Conservation (phyloP, 1,284 basidiomycete genomes). For the Sporisorium iseilematis-ciliati region DNA sequence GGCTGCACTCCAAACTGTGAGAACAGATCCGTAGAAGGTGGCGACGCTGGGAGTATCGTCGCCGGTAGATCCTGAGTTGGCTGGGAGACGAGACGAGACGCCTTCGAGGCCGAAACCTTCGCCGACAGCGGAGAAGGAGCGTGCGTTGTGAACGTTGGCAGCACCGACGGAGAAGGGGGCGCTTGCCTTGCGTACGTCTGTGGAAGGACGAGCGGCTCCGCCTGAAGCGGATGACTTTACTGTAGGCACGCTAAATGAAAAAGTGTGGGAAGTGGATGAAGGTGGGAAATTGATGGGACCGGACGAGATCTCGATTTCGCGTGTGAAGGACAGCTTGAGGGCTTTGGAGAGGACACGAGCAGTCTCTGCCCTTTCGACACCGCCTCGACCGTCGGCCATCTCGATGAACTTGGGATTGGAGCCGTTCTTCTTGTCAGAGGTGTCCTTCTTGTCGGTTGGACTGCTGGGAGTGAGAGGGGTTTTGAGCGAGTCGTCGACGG, state of each 20-base stretch:
- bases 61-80: slow-evolving; percentile 55
- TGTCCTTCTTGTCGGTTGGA: slow-evolving; percentile 31
- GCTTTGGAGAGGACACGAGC: slow-evolving; percentile 62
- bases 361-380: slow-evolving; percentile 60
- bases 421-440: slow-evolving; percentile 53
- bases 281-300: slow-evolving; percentile 62
- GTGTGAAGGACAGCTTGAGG: slow-evolving; percentile 81
- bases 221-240: slow-evolving; percentile 45
- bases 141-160: slow-evolving; percentile 55
- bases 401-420: slow-evolving; percentile 66
- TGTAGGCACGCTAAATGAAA: slow-evolving; percentile 77
- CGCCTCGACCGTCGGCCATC: slow-evolving; percentile 64
- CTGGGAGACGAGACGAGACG: slow-evolving; percentile 81
- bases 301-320: slow-evolving; percentile 84
- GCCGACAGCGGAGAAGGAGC: slow-evolving; percentile 71
- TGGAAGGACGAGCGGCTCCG: slow-evolving; percentile 30
- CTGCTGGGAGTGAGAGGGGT: slow-evolving; percentile 24
- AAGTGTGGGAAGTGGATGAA: slow-evolving; percentile 88
- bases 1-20: slow-evolving; percentile 60
- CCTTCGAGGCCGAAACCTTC: slow-evolving; percentile 73
- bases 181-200: slow-evolving; percentile 43
- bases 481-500: slow-evolving; percentile 23
- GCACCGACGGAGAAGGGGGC: slow-evolving; percentile 47
- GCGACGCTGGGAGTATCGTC: slow-evolving; percentile 56
- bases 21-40: slow-evolving; percentile 61